These are phyloP conservation scores for Dothiorella sarmentorum DNA, from an alignment of 2,329 filamentous ascomycete species.

Conservation along the genomic window DNA sequence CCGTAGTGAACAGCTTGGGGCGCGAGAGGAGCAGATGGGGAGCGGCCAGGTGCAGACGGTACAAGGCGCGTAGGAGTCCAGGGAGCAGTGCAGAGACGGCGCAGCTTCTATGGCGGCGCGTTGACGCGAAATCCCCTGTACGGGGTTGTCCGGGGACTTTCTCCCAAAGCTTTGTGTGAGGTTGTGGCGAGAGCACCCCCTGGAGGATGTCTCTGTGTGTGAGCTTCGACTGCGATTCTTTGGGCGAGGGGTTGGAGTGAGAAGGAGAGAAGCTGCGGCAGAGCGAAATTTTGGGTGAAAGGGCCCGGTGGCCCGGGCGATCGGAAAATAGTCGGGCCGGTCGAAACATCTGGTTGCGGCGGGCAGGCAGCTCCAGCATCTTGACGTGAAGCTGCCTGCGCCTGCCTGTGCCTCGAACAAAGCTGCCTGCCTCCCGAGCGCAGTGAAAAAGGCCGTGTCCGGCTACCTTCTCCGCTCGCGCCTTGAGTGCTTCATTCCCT, in stretches of 20 bases:
- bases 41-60: conserved; percentile 47
- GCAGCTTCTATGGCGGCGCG: conserved; percentile 98
- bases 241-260: conserved; percentile 78
- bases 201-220: conserved; percentile 65
- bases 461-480: neutral
- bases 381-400: conserved; percentile 13
- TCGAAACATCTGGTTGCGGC: neutral
- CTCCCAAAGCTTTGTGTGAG: conserved; percentile 81
- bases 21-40: neutral
- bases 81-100: conserved; percentile 68
- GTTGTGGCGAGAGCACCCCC: conserved; percentile 34
- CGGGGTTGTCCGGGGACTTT: conserved; percentile 98
- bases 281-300: conserved; percentile 13
- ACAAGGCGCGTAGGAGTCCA: conserved; percentile 47
- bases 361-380: conserved; percentile 9
- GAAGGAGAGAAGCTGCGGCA: conserved; percentile 21
- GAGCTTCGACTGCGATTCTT: conserved; percentile 99
- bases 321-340: conserved; percentile 9
- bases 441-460: conserved; percentile 2
- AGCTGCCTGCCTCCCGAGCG: conserved; percentile 9
- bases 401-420: conserved; percentile 7
- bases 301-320: neutral
- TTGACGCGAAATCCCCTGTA: conserved; percentile 72
- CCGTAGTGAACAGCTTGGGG: conserved; percentile 12
- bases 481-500: neutral